These are phyloP conservation scores for Calonectria montana DNA, from an alignment of 2,329 filamentous ascomycete species.

Conservation along the genomic window DNA sequence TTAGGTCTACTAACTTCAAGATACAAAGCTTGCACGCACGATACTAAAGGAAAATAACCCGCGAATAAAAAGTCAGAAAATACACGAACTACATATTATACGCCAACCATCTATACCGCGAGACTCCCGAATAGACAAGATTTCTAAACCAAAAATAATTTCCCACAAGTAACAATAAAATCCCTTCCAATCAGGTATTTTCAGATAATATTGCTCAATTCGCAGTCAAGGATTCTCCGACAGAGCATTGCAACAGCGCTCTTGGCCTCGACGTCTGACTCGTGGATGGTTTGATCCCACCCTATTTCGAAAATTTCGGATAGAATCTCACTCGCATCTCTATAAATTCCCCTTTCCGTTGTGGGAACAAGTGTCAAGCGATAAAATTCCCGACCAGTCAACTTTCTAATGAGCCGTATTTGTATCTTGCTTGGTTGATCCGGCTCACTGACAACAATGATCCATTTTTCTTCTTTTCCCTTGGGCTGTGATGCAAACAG, in stretches of 20 bases:
- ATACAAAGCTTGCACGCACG: too few relatives aligned
- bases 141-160: too few relatives aligned
- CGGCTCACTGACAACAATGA: background rate
- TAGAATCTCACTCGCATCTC: too few relatives aligned
- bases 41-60: too few relatives aligned
- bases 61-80: too few relatives aligned
- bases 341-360: background rate
- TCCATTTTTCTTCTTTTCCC: background rate
- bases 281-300: background rate
- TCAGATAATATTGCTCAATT: background rate
- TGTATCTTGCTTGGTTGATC: background rate
- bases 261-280: background rate
- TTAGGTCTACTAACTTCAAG: too few relatives aligned
- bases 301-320: background rate
- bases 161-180: too few relatives aligned
- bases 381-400: background rate
- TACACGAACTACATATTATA: too few relatives aligned
- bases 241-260: background rate
- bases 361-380: background rate
- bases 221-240: background rate
- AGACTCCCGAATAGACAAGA: too few relatives aligned
- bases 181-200: background rate
- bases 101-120: too few relatives aligned
- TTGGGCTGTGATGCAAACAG: too few relatives aligned
- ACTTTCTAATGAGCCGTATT: background rate